Evolutionary conservation across 1,284 basidiomycete genomes (phyloP), one percentile per base, ranked within the genome.

Genomic region (Athelia sp.): DNA sequence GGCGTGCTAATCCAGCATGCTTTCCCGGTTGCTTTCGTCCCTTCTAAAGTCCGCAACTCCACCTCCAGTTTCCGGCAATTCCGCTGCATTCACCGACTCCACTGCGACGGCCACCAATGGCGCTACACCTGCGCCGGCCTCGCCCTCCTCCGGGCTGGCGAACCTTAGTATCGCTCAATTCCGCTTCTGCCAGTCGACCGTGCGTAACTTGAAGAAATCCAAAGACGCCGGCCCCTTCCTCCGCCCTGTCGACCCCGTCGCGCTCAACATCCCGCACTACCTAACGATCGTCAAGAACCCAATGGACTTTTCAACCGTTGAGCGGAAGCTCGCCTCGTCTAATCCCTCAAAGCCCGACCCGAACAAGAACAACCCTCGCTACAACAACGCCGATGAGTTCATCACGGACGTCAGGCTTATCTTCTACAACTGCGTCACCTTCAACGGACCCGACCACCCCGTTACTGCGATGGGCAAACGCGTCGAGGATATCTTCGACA

Each of bases 241-340:
- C 48, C 75, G 75, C 48, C 95, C 97, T 17, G 97, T 99, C 52
- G 95, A 99, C 64, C 79, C 86, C n/a, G 78, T 96, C 55, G 87
- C 82, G 1, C 80, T 98, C 55, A 86, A 85, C 58, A 90, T 99
- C 53, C 97, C 94, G 13, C 93, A 96, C 63, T 99, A 99, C 62
- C 81, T 80, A 43, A 78, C 78, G 49, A 84, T 98, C 62, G 84
- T 99, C 70, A 89, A 85, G 60, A 81, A 79, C 29, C 97, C 97
- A 0, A 98, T 98, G 92, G 97, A 99, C 66, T 80, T 99, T 46
- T 79, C 83, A n/a, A 97, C 95, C 19, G 82, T 98, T 54, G 96
- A 98, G 69, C 82, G 82, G 59, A 97, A 98, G 70, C 75, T 98
- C 35, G 63, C 67, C 24, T 81, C 87, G 1, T 89, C 88, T 9